These are phyloP conservation scores for Solanum bulbocastanum DNA, from an alignment of 257 asterid genomes.

Conservation along the genomic window DNA sequence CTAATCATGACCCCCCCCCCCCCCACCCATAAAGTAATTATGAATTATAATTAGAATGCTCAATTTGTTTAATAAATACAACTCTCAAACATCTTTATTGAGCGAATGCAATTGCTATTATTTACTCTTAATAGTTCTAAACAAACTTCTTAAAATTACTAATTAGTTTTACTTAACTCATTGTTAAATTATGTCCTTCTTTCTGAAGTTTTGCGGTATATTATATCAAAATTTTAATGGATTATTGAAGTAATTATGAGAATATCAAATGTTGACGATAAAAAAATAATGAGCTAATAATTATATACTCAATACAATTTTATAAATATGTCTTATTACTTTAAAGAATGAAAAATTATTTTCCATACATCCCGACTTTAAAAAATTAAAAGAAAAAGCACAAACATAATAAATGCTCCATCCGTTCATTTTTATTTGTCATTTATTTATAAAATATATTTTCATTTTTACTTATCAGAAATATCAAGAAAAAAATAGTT, in stretches of 20 bases:
- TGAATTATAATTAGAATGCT: not conserved
- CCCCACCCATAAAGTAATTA: too few relatives aligned
- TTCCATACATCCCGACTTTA: too few relatives aligned
- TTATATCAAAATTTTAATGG: not conserved
- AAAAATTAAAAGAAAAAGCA: too few relatives aligned
- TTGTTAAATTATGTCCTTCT: not conserved
- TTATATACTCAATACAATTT: not conserved
- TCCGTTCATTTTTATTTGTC: too few relatives aligned
- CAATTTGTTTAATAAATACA: not conserved
- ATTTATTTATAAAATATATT: too few relatives aligned
- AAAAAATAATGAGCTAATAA: not conserved
- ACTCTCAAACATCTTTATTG: not conserved
- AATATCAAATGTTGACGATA: not conserved
- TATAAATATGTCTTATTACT: too few relatives aligned
- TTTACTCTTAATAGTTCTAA: not conserved
- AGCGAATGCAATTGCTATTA: not conserved
- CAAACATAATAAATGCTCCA: too few relatives aligned
- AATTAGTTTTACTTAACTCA: not conserved
- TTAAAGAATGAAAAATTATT: not conserved
- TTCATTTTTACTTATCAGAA: too few relatives aligned
- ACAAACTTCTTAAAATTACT: too few relatives aligned
- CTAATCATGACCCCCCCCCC: not conserved
- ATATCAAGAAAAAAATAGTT: too few relatives aligned
- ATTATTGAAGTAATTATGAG: not conserved
- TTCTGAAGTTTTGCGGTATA: not conserved